These are phyloP conservation scores for Tylopilus sp. DNA, from an alignment of 768 basidiomycete species.

Conservation along the genomic window DNA sequence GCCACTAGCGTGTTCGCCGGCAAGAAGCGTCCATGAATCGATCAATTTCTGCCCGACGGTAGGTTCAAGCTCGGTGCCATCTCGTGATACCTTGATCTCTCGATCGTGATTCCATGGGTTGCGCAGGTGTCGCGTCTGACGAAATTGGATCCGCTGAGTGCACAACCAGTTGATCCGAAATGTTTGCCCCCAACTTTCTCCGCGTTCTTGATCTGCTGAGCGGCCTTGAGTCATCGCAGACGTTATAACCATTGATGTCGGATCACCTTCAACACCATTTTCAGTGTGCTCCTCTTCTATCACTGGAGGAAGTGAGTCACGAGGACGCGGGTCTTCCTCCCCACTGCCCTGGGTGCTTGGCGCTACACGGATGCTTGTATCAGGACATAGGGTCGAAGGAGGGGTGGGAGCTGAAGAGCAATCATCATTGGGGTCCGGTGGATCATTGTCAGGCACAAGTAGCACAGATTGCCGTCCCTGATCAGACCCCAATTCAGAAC, in stretches of 20 bases:
- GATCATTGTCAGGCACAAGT: slow-evolving; percentile 40
- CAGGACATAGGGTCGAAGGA: slow-evolving; percentile 26
- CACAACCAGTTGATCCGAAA: slow-evolving; percentile 85
- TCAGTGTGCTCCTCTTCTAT: slow-evolving; percentile 18
- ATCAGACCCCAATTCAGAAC: neutral
- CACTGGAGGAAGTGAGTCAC: slow-evolving; percentile 17
- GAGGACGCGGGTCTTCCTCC: slow-evolving; percentile 15
- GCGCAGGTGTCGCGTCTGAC: slow-evolving; percentile 70
- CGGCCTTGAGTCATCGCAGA: neutral
- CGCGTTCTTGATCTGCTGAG: slow-evolving; percentile 14
- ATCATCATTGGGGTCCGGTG: slow-evolving; percentile 29
- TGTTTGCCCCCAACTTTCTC: slow-evolving; percentile 62
- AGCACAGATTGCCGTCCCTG: slow-evolving; percentile 45
- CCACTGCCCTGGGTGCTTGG: slow-evolving; percentile 11
- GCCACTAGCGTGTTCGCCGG: slow-evolving; percentile 10
- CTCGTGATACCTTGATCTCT: slow-evolving; percentile 78
- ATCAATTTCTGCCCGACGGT: slow-evolving; percentile 61
- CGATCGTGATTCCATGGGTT: slow-evolving; percentile 92
- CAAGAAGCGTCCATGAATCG: slow-evolving; percentile 60
- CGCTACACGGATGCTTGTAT: slow-evolving; percentile 37
- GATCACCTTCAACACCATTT: slow-evolving; percentile 9
- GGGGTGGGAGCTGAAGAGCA: neutral
- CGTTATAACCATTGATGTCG: neutral
- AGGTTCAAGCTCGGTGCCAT: slow-evolving; percentile 93
- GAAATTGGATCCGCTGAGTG: slow-evolving; percentile 69